phyloP scores from a whole-genome alignment of 352 stramenopile genomes.

The Saprolegnia diclina region DNA sequence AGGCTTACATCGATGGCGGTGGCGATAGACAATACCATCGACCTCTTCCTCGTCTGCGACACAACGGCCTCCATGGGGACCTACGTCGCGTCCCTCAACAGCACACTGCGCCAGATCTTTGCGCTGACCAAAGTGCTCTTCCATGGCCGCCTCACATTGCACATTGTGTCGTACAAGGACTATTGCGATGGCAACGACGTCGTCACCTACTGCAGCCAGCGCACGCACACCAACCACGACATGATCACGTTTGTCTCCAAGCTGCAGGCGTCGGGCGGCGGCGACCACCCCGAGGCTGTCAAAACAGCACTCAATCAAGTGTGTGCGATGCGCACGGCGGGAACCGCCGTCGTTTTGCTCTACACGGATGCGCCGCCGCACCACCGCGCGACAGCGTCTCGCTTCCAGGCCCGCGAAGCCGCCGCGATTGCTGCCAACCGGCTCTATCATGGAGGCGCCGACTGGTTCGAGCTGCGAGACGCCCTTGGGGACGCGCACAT shows the following conservation, averaged over 20 bases:
- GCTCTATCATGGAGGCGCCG: slow-evolving; percentile 2
- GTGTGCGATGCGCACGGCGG: neutral
- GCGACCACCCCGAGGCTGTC: slow-evolving; percentile 18
- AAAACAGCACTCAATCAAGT: slow-evolving; percentile 22
- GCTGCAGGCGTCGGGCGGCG: neutral
- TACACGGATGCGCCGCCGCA: slow-evolving; percentile 24
- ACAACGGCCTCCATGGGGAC: slow-evolving; percentile 23
- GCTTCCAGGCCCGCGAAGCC: neutral
- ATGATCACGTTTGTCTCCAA: neutral
- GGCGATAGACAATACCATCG: neutral
- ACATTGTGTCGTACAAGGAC: slow-evolving; percentile 24
- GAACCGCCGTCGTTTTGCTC: slow-evolving; percentile 5
- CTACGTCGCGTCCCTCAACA: neutral
- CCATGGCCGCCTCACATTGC: slow-evolving; percentile 2
- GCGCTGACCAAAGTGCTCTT: neutral
- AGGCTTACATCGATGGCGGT: no score
- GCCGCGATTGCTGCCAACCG: neutral
- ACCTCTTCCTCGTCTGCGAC: slow-evolving; percentile 24
- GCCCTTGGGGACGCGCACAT: neutral
- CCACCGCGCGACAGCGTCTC: slow-evolving; percentile 2
- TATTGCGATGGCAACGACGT: slow-evolving; percentile 19
- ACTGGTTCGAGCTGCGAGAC: slow-evolving; percentile 13
- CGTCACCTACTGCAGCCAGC: neutral
- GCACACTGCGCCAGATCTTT: slow-evolving; percentile 10
- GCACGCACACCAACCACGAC: slow-evolving; percentile 1